These are phyloP conservation scores for Atalantia buxifolia DNA, from an alignment of 345 rosid genomes.

Conservation along the genomic window DNA sequence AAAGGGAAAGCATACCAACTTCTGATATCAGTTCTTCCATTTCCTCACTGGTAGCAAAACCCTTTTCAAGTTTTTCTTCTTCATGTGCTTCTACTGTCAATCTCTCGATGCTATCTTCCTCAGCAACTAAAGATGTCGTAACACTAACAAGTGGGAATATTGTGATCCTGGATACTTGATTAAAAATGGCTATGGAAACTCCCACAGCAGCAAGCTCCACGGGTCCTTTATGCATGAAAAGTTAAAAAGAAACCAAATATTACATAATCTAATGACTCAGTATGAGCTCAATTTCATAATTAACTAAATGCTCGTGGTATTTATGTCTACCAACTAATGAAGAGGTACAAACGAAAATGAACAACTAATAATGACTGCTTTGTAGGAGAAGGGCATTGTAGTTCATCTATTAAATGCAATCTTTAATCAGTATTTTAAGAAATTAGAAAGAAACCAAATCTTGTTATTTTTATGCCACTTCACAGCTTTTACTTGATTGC, in stretches of 20 bases:
- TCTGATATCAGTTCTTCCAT: constrained; percentile 35
- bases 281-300: background rate
- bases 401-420: background rate
- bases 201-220: constrained; percentile 75
- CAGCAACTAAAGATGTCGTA: constrained; percentile 68
- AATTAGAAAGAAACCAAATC: too few species aligned
- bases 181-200: constrained; percentile 59
- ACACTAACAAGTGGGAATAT: constrained; percentile 65
- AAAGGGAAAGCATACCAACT: constrained; percentile 25
- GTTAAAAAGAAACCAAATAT: background rate
- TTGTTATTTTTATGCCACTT: too few species aligned
- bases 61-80: constrained; percentile 24
- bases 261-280: background rate
- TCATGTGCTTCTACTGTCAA: constrained; percentile 25
- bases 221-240: constrained; percentile 33
- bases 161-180: constrained; percentile 60
- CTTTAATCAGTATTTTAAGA: background rate
- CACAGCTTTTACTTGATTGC: too few species aligned
- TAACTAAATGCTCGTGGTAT: background rate
- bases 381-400: background rate
- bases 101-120: constrained; percentile 39
- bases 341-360: background rate
- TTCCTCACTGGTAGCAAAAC: constrained; percentile 21
- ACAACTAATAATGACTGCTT: background rate
- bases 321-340: background rate